Evolutionary conservation across 1,139 yeast genomes (phyloP).

Genomic region (Blastobotrys buckinghamii): DNA sequence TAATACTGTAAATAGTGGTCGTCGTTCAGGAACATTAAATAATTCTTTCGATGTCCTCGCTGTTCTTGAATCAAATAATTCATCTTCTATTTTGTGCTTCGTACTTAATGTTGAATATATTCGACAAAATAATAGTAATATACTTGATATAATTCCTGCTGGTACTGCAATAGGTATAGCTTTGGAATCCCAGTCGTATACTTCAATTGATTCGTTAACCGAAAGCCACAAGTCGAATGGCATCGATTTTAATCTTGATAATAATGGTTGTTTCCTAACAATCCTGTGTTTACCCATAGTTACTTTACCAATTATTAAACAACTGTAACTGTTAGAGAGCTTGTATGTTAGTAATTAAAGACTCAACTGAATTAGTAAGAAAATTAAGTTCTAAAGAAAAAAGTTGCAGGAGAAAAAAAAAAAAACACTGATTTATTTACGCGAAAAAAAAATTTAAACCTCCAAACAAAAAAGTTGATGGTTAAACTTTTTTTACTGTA

Average conservation of each 20-base stretch:
- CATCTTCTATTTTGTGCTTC: not conserved
- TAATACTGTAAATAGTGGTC: slow-evolving; percentile 14
- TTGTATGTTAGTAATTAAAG: no score
- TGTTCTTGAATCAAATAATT: not conserved
- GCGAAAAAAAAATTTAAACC: no score
- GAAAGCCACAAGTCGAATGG: slow-evolving; percentile 54
- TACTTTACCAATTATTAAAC: no score
- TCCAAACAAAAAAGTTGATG: no score
- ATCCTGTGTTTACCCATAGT: not conserved
- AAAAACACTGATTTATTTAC: no score
- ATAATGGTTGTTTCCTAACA: slow-evolving; percentile 29
- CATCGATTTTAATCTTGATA: slow-evolving; percentile 41
- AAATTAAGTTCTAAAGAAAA: no score
- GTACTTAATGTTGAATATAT: not conserved
- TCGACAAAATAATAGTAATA: slow-evolving; percentile 25
- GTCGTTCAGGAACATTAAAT: slow-evolving; percentile 9
- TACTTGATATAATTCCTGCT: slow-evolving; percentile 39
- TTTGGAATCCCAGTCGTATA: slow-evolving; percentile 63
- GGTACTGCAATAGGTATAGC: slow-evolving; percentile 44
- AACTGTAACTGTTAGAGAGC: no score
- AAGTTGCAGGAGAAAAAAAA: not conserved
- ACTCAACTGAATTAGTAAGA: no score
- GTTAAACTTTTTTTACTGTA: no score
- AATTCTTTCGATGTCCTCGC: slow-evolving; percentile 9
- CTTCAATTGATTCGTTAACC: slow-evolving; percentile 46